Evolutionary conservation across 192 early-diverging fungal genomes (phyloP).

Genomic region (Paraglomus brasilianum): DNA sequence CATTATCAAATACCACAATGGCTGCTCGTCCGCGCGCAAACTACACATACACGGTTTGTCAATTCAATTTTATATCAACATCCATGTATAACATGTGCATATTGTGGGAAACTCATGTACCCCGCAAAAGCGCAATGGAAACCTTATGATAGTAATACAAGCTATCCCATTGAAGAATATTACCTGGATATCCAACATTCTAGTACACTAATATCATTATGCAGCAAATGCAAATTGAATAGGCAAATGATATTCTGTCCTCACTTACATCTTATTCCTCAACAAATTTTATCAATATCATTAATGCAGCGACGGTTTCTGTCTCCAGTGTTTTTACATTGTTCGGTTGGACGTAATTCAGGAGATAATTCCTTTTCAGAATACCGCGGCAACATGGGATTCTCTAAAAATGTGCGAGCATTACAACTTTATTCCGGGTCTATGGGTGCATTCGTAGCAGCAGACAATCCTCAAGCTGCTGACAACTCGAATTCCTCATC

Average conservation of each 20-base stretch:
- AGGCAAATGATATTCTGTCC: too few species aligned
- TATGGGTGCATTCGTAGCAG: not conserved
- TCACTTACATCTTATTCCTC: not conserved
- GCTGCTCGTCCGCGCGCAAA: too few species aligned
- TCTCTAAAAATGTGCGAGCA: not conserved
- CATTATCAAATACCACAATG: too few species aligned
- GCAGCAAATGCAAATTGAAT: too few species aligned
- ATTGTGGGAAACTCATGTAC: not conserved
- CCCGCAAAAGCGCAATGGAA: constrained; percentile 2
- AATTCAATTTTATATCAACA: constrained; percentile 10
- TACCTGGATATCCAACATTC: not conserved
- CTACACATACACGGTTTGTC: too few species aligned
- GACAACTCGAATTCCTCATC: constrained; percentile 45
- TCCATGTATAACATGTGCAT: constrained; percentile 3
- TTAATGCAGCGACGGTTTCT: not conserved
- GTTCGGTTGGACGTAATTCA: not conserved
- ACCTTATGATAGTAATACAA: not conserved
- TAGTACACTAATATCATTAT: too few species aligned
- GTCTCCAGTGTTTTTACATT: constrained; percentile 11
- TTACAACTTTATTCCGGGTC: constrained; percentile 6
- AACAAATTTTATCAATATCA: constrained; percentile 3
- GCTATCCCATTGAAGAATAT: not conserved
- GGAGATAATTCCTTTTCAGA: not conserved
- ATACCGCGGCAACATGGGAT: too few species aligned
- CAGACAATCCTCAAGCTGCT: too few species aligned